Percentiles rank a stretch among this genome's conserved stretches.
Evolutionary conservation across 805 yeast species (phyloP).

Genomic region (Starmerella riodocensis): DNA sequence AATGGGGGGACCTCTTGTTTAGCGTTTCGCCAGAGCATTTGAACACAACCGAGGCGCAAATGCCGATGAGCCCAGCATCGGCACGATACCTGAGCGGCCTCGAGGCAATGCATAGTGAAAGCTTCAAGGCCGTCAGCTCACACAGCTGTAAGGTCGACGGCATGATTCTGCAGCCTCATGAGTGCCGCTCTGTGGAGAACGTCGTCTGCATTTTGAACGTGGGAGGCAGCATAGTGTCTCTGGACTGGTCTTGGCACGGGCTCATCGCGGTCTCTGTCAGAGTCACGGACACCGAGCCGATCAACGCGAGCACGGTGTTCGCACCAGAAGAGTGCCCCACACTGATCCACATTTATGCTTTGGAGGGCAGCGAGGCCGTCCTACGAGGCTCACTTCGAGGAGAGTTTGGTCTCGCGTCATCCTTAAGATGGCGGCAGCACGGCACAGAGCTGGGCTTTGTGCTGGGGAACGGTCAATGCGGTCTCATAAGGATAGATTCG

Average conservation of each 20-base stretch:
- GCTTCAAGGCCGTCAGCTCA: too few relatives aligned
- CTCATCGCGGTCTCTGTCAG: constrained; percentile 19
- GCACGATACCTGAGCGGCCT: background rate
- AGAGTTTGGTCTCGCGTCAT: background rate
- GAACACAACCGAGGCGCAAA: background rate
- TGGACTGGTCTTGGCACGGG: constrained; percentile 7
- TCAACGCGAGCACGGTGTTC: constrained; percentile 24
- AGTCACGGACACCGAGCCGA: constrained; percentile 24
- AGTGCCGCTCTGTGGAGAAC: background rate
- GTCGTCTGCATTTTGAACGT: constrained; percentile 12
- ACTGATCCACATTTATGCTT: constrained; percentile 2
- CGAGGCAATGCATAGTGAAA: background rate
- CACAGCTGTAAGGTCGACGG: constrained; percentile 9
- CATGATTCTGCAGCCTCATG: constrained; percentile 6
- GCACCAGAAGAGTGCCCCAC: background rate
- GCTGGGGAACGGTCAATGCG: constrained; percentile 46
- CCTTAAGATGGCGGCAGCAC: constrained; percentile 24
- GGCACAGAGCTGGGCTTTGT: constrained; percentile 36
- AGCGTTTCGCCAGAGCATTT: constrained; percentile 26
- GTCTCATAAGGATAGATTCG: constrained; percentile 23
- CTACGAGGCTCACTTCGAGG: background rate
- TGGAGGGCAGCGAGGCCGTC: constrained; percentile 23
- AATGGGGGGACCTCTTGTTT: constrained; percentile 40
- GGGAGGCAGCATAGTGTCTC: constrained; percentile 9
- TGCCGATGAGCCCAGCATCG: background rate